Evolutionary conservation across 2,329 filamentous ascomycete species (phyloP), one percentile per base, ranked within the genome.

Genomic region (Aspergillus calidoustus): DNA sequence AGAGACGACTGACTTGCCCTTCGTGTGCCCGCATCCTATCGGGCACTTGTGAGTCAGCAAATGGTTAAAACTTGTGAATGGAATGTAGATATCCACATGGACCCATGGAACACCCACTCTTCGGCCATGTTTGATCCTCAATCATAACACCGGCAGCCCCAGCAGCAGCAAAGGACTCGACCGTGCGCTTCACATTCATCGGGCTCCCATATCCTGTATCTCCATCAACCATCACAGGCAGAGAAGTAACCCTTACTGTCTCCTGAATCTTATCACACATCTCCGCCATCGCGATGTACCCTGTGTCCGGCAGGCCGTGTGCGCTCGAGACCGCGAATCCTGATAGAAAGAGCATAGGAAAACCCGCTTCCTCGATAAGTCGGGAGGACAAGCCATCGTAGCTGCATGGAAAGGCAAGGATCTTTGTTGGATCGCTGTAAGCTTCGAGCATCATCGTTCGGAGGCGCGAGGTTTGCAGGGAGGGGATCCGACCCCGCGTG

Each of bases 51-150:
- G 34, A 15, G 34, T 41, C 13, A 41, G 34, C 6, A 1, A 13
- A 13, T 41, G 11, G 15, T 28, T 28, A 7, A 28, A 28, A 28
- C 25, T 28, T 4, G 25, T 28, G 25, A 28, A 1, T 28, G 6
- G 4, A 28, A 28, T 4, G 25, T 3, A 28, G 25, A 28, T 28
- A 28, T 28, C 25, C 25, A 7, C 25, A 28, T 28, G 25, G 25
- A 28, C 4, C 2, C 25, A 28, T 4, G 25, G 25, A 9, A 13
- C 7, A 49, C 75, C 65, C 59, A 82, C 81, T 69, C 59, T 83
- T 83, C 7, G 81, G 80, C 80, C 80, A 83, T 0, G 78, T 80
- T 63, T 82, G 81, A 57, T 82, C 80, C 59, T 83, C 81, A 58
- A 83, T 80, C 79, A 77, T 78, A 13, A 77, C 61, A 0, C 76